Base-by-base conservation (phyloP, 495 filamentous ascomycete species). In the Apodospora peruviana region DNA sequence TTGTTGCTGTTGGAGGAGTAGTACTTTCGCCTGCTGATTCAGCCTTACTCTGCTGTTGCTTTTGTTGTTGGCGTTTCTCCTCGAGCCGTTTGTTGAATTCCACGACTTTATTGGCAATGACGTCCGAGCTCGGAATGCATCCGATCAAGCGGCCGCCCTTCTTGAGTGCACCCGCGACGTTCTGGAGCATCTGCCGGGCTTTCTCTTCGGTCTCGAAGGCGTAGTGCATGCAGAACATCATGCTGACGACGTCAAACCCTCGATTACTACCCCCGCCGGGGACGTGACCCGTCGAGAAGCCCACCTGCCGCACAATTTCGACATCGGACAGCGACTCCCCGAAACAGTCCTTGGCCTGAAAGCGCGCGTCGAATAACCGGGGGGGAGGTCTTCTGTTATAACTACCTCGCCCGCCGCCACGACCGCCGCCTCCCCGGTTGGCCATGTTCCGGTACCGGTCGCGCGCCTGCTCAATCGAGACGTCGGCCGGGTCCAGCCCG, bases 191-290 rank as follows among this genome's bases (percentile, higher is more conserved):
- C 45, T 82, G 84, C 18, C 91, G 80, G 10, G 91, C 84, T 64
- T 95, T 94, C 5, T 76, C 77, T 65, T 97, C 88, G 50, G 74
- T 88, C 67, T 98, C 94, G 57, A 96, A 98, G 0, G 94, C 91
- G 61, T 98, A 98, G 70, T 98, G 93, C 82, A 98, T 95, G 61
- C 90, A 91, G 59, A 98, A 98, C 93, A 98, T 98, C 78, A 94
- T 95, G 47, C 85, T 87, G 40, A 98, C 91, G 11, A 97, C 86
- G 63, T 98, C 94, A 55, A 96, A 98, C 7, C 91, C 90, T 34
- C 88, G 85, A 46, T 58, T 57, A 41, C 60, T 64, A 72, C 85
- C 57, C 80, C 78, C 55, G 75, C 75, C 58, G 48, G 74, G 70
- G 63, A 71, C 57, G 56, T 94, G 69, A 68, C 73, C 62, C 59